Evolutionary conservation across 305 asterid genomes (phyloP).

Genomic region (Solanum hybrid): DNA sequence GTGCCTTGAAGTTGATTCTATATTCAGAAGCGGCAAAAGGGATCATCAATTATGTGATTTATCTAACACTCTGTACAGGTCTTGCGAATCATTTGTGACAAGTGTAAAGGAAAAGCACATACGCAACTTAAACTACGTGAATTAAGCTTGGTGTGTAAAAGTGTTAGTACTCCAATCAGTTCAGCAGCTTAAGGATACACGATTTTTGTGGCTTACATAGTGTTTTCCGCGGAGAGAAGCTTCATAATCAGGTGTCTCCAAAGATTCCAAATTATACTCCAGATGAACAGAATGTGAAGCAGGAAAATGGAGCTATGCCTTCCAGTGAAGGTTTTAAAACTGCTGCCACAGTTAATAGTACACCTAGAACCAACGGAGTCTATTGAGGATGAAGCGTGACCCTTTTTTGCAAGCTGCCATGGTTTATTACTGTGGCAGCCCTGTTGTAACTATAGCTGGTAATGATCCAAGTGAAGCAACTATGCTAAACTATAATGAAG

Average conservation of each 20-base stretch:
- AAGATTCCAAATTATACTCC: slow-evolving; percentile 17
- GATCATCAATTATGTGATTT: not conserved
- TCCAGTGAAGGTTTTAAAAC: slow-evolving; percentile 23
- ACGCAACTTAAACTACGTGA: not conserved
- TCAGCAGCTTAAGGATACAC: not conserved
- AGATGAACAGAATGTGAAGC: slow-evolving; percentile 13
- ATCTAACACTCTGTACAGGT: not conserved
- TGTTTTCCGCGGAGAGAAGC: slow-evolving; percentile 8
- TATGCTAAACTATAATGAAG: slow-evolving; percentile 79
- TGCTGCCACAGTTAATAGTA: slow-evolving; percentile 27
- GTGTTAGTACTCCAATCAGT: not conserved
- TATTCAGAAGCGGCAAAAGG: not conserved
- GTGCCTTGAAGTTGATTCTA: not conserved
- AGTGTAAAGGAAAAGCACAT: not conserved
- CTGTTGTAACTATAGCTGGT: slow-evolving; percentile 90
- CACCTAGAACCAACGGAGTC: slow-evolving; percentile 32
- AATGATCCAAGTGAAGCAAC: slow-evolving; percentile 74
- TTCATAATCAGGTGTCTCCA: slow-evolving; percentile 9
- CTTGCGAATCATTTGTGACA: no score
- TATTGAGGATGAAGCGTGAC: slow-evolving; percentile 88
- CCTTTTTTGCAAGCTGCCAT: slow-evolving; percentile 54
- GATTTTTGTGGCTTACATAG: not conserved
- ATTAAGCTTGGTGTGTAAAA: not conserved
- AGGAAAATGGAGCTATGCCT: slow-evolving; percentile 21
- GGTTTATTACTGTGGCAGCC: slow-evolving; percentile 67